Evolutionary conservation across 2,329 filamentous ascomycete genomes (phyloP).

Genomic region (Microsporum ferrugineum): DNA sequence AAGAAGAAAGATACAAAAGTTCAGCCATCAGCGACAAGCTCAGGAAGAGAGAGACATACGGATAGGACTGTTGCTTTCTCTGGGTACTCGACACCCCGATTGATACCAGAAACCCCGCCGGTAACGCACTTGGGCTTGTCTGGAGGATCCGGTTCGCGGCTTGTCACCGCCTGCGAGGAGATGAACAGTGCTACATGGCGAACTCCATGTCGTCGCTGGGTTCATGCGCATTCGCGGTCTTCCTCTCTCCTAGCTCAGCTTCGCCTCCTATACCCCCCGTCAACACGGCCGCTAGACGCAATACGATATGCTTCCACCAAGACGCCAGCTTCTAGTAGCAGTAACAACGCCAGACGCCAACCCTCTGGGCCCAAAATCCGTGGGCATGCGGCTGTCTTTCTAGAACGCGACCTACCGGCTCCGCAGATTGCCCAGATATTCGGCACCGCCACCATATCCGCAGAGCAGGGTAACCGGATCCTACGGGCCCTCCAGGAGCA

Average conservation of each 20-base stretch:
- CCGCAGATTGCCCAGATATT: slow-evolving; percentile 23
- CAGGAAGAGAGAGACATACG: background rate
- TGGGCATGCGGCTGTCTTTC: slow-evolving; percentile 22
- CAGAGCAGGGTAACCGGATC: slow-evolving; percentile 27
- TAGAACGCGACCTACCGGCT: slow-evolving; percentile 22
- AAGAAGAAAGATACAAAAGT: background rate
- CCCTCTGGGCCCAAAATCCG: slow-evolving; percentile 5
- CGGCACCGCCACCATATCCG: slow-evolving; percentile 21
- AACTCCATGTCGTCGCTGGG: slow-evolving; percentile 24
- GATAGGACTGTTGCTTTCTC: background rate
- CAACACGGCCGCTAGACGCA: background rate
- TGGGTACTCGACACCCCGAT: background rate
- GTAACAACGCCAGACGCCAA: background rate
- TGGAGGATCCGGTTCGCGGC: background rate
- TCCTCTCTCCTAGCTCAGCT: background rate
- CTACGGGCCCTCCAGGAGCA: slow-evolving; percentile 34
- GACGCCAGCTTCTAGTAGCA: background rate
- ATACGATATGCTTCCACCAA: background rate
- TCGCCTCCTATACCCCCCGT: background rate
- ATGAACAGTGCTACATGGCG: slow-evolving; percentile 38
- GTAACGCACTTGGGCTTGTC: background rate
- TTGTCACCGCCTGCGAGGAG: background rate
- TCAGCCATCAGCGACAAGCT: background rate
- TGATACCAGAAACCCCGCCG: background rate
- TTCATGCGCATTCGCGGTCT: background rate